Percentiles rank a stretch among this genome's conserved stretches.
Evolutionary conservation across 2,329 filamentous ascomycete genomes (phyloP).

Genomic region (Sarocladiaceae sp.): DNA sequence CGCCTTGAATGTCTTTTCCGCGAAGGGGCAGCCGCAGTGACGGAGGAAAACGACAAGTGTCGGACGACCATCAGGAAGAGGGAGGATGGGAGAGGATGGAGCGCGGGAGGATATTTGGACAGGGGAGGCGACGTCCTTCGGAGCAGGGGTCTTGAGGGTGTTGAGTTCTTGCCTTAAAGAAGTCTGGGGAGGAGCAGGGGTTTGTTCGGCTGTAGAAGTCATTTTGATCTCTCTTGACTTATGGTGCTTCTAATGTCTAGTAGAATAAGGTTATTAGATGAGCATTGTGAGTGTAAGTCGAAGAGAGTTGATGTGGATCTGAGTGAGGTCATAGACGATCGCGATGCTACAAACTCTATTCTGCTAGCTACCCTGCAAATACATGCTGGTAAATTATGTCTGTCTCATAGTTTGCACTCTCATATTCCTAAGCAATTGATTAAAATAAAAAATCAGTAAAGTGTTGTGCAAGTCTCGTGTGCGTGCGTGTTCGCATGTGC

Average conservation of each 20-base stretch:
- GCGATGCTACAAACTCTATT: no score
- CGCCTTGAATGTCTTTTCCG: conserved; percentile 59
- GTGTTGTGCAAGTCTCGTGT: no score
- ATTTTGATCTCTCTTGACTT: neutral
- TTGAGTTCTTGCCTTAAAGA: conserved; percentile 30
- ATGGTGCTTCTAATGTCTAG: neutral
- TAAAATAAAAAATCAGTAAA: no score
- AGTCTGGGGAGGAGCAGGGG: neutral
- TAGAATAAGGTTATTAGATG: no score
- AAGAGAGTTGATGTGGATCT: neutral
- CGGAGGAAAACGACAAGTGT: conserved; percentile 64
- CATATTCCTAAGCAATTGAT: no score
- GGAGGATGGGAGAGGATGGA: conserved; percentile 48
- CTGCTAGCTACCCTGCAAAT: neutral
- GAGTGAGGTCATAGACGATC: conserved; percentile 6
- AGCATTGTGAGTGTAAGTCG: no score
- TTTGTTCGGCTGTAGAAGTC: neutral
- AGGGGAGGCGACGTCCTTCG: conserved; percentile 38
- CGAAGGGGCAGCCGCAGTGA: conserved; percentile 72
- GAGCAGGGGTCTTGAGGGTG: conserved; percentile 34
- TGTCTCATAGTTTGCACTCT: neutral
- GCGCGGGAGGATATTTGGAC: conserved; percentile 53
- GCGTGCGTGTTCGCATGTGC: no score
- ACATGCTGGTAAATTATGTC: neutral
- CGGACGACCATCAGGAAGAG: conserved; percentile 50